A percentile compares a stretch with the other conserved stretches of the same genome.
phyloP scores from a whole-genome alignment of 371 early-diverging fungal genomes.

The Actinomortierella ambigua region DNA sequence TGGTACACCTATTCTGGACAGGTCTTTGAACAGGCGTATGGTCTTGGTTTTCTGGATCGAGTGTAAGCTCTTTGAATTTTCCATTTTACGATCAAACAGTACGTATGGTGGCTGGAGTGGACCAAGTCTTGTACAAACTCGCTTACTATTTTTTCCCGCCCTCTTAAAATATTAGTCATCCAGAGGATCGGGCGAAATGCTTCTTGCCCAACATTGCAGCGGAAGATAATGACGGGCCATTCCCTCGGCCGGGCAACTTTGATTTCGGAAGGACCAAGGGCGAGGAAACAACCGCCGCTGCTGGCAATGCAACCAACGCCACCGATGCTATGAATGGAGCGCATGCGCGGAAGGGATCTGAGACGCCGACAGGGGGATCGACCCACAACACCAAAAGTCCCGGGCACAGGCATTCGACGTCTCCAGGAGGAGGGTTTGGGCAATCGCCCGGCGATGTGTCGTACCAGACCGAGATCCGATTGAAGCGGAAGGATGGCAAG shows the following conservation, averaged over 20 bases:
- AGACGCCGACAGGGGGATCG: background rate
- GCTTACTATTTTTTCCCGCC: background rate
- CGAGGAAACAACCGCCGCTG: no score
- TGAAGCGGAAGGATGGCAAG: slow-evolving; percentile 52
- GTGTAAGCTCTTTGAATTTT: slow-evolving; percentile 29
- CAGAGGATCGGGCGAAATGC: slow-evolving; percentile 61
- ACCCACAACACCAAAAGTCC: background rate
- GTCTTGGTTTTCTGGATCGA: slow-evolving; percentile 67
- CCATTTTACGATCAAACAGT: no score
- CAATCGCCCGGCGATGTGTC: slow-evolving; percentile 54
- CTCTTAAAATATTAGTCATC: slow-evolving; percentile 37
- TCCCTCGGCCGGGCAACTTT: no score
- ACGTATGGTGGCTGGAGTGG: no score
- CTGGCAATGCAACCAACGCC: no score
- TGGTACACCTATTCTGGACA: slow-evolving; percentile 65
- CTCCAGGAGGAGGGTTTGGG: slow-evolving; percentile 27
- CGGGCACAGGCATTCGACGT: slow-evolving; percentile 12
- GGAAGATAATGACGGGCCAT: slow-evolving; percentile 7
- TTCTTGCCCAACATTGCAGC: slow-evolving; percentile 56
- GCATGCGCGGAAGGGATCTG: no score
- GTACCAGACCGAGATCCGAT: slow-evolving; percentile 62
- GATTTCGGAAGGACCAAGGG: no score
- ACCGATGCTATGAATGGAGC: no score
- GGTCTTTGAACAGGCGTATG: slow-evolving; percentile 58
- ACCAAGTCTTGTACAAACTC: no score